phyloP scores from a whole-genome alignment of 2,329 filamentous ascomycete species.

The Ascochyta lentis region DNA sequence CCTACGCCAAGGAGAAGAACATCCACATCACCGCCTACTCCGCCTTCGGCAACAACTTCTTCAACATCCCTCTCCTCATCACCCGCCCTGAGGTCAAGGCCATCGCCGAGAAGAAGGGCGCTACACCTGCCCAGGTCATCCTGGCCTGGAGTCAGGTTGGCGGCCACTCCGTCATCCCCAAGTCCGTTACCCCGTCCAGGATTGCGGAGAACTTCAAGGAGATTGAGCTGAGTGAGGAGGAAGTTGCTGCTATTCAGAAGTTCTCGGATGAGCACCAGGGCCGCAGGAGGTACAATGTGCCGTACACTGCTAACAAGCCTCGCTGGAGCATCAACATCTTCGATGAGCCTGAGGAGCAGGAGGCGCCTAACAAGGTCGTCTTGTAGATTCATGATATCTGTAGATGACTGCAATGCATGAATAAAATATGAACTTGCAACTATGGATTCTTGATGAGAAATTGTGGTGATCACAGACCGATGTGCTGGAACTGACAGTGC shows the following conservation, averaged over 20 bases:
- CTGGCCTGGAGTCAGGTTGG: conserved; percentile 86
- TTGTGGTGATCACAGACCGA: too few relatives aligned
- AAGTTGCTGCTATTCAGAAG: conserved; percentile 41
- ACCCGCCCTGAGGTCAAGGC: conserved; percentile 71
- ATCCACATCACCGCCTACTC: conserved; percentile 44
- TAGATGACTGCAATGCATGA: neutral
- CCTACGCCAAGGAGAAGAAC: conserved; percentile 40
- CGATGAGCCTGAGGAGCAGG: conserved; percentile 42
- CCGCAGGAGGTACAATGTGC: conserved; percentile 35
- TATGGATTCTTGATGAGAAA: too few relatives aligned
- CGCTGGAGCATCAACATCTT: conserved; percentile 40
- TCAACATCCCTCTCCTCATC: conserved; percentile 66
- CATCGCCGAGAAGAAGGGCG: conserved; percentile 68
- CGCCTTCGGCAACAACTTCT: conserved; percentile 55
- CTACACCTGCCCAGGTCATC: conserved; percentile 78
- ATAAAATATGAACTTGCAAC: neutral
- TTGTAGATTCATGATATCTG: neutral
- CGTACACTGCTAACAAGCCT: conserved; percentile 53
- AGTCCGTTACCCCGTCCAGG: conserved; percentile 35
- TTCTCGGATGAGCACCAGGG: conserved; percentile 59
- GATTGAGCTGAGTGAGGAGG: conserved; percentile 34
- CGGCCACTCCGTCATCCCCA: conserved; percentile 40
- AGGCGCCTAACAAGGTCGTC: conserved; percentile 29
- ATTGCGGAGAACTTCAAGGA: conserved; percentile 41
- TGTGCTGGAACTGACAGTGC: too few relatives aligned